Conservation (phyloP, 495 filamentous ascomycete genomes). For the Entonaema liquescens region DNA sequence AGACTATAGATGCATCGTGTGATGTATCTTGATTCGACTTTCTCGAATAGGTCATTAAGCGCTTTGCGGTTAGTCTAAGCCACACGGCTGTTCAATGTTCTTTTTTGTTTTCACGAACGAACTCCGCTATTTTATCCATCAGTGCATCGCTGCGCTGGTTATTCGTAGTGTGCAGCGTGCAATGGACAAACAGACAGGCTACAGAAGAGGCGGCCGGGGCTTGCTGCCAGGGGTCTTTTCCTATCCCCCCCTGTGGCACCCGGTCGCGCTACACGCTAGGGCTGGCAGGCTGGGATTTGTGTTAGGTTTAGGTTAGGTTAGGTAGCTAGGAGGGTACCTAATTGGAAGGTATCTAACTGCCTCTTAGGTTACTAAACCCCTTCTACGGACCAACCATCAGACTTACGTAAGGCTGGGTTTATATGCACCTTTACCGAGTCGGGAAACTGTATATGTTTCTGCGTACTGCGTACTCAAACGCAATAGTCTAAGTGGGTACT, state of each 20-base stretch:
- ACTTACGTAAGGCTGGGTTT: conserved; percentile 30
- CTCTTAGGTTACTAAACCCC: neutral
- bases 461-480: conserved; percentile 2
- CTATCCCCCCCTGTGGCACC: conserved; percentile 8
- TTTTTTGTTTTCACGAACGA: conserved; percentile 1
- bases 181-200: conserved; percentile 3
- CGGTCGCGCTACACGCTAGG: conserved; percentile 35
- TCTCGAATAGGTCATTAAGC: neutral
- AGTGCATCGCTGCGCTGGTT: neutral
- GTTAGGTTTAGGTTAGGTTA: too few relatives aligned
- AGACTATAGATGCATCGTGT: neutral
- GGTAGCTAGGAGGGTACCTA: conserved; percentile 16
- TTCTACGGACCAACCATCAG: conserved; percentile 17
- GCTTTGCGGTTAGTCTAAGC: conserved; percentile 33
- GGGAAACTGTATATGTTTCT: neutral
- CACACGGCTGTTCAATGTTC: conserved; percentile 25
- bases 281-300: conserved; percentile 9
- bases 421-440: neutral
- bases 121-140: conserved; percentile 30
- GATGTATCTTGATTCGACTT: conserved; percentile 1
- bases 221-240: neutral
- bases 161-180: neutral
- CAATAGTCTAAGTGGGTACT: neutral
- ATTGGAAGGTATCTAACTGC: conserved; percentile 7
- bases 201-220: conserved; percentile 23